Evolutionary conservation across 768 basidiomycete species (phyloP).

Genomic region (Royoungia palumana): DNA sequence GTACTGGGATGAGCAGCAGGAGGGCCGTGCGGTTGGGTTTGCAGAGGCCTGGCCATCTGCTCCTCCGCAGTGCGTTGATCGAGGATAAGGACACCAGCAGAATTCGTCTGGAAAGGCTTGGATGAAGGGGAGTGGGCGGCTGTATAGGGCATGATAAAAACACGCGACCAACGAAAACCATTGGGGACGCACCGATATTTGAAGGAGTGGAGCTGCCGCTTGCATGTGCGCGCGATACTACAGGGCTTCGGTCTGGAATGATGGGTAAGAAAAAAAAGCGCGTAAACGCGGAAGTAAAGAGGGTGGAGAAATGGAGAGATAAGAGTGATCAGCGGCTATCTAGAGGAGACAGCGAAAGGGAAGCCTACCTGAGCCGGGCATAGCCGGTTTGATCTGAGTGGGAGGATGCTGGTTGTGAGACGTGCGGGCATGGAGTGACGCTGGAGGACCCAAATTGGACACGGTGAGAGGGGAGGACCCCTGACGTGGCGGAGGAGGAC

Average conservation of each 20-base stretch:
- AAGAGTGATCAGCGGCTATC: slow-evolving; percentile 5
- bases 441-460: slow-evolving; percentile 24
- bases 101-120: slow-evolving; percentile 24
- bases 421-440: slow-evolving; percentile 25
- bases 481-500: slow-evolving; percentile 29
- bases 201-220: slow-evolving; percentile 26
- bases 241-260: slow-evolving; percentile 28
- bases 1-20: slow-evolving; percentile 20
- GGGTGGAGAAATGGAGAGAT: background rate
- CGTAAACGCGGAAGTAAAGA: background rate
- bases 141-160: slow-evolving; percentile 1
- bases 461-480: slow-evolving; percentile 29
- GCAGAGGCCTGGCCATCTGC: slow-evolving; percentile 23
- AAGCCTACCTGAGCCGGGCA: slow-evolving; percentile 29
- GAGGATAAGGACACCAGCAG: slow-evolving; percentile 26
- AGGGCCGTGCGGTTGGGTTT: slow-evolving; percentile 13
- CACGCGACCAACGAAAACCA: slow-evolving; percentile 3
- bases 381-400: slow-evolving; percentile 32
- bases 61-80: slow-evolving; percentile 31
- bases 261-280: slow-evolving; percentile 10
- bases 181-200: slow-evolving; percentile 19
- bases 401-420: slow-evolving; percentile 28
- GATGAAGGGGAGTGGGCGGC: slow-evolving; percentile 29
- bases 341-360: background rate
- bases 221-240: slow-evolving; percentile 25